Evolutionary conservation across 495 filamentous ascomycete genomes (phyloP).

Genomic region (Neurospora sp.): DNA sequence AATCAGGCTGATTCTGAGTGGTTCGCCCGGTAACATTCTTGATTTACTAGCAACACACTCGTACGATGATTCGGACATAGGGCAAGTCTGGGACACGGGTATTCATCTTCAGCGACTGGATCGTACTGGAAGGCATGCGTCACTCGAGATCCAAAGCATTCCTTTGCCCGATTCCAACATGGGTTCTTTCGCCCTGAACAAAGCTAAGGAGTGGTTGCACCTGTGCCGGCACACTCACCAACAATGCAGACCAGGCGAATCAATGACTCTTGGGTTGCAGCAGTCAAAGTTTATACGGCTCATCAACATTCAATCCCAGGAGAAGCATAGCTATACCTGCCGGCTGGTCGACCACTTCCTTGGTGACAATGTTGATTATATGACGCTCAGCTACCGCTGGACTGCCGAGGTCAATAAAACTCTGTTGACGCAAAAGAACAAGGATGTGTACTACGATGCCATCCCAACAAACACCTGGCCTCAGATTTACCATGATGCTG

Average conservation of each 20-base stretch:
- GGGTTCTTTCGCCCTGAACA: not conserved
- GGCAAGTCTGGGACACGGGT: too few relatives aligned
- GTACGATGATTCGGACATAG: too few relatives aligned
- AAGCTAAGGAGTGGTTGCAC: not conserved
- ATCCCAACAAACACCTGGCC: not conserved
- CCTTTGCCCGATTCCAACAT: not conserved
- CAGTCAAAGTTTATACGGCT: not conserved
- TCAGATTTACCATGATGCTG: not conserved
- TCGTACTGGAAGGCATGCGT: too few relatives aligned
- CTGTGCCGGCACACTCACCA: not conserved
- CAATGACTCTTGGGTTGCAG: not conserved
- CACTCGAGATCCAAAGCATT: not conserved
- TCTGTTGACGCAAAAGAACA: not conserved
- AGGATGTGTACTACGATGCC: too few relatives aligned
- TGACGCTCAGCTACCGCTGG: not conserved
- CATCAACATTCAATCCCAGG: not conserved
- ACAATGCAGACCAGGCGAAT: not conserved
- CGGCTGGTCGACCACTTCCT: not conserved
- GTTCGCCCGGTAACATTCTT: too few relatives aligned
- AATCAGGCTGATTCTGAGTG: too few relatives aligned
- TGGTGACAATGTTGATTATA: not conserved
- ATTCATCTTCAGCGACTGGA: too few relatives aligned
- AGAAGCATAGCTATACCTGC: not conserved
- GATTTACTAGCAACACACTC: too few relatives aligned
- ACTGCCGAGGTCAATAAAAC: not conserved